Conservation (phyloP, 345 rosid species). For the Crucihimalaya himalaica region DNA sequence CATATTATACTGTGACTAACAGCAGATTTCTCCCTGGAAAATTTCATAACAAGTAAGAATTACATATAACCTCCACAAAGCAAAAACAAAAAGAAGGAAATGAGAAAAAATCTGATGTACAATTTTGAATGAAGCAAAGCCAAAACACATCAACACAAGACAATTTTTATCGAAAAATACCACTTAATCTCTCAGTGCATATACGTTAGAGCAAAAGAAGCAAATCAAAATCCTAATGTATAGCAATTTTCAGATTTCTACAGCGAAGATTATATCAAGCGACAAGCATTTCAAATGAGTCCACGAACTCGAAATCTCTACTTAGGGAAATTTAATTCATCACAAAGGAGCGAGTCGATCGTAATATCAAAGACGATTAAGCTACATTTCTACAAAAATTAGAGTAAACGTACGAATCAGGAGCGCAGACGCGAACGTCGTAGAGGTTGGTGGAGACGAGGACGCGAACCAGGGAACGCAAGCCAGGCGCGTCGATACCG, state of each 20-base stretch:
- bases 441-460: conserved; percentile 67
- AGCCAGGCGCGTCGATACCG: conserved; percentile 90
- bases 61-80: not conserved
- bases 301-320: not conserved
- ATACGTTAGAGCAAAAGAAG: not conserved
- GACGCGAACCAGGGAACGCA: conserved; percentile 65
- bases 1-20: conserved; percentile 83
- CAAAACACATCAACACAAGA: conserved; percentile 17
- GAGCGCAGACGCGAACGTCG: conserved; percentile 81
- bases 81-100: not conserved
- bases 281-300: not conserved
- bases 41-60: not conserved
- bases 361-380: not conserved
- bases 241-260: not conserved
- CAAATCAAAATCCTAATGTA: not conserved
- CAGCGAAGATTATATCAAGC: not conserved
- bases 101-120: not conserved
- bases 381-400: not conserved
- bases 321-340: not conserved
- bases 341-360: not conserved
- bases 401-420: conserved; percentile 66
- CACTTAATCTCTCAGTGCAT: not conserved
- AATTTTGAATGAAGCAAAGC: not conserved
- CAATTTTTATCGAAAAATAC: not conserved
- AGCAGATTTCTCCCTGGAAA: conserved; percentile 76